phyloP scores from a whole-genome alignment of 768 basidiomycete genomes.

The Phallus indusiatus region DNA sequence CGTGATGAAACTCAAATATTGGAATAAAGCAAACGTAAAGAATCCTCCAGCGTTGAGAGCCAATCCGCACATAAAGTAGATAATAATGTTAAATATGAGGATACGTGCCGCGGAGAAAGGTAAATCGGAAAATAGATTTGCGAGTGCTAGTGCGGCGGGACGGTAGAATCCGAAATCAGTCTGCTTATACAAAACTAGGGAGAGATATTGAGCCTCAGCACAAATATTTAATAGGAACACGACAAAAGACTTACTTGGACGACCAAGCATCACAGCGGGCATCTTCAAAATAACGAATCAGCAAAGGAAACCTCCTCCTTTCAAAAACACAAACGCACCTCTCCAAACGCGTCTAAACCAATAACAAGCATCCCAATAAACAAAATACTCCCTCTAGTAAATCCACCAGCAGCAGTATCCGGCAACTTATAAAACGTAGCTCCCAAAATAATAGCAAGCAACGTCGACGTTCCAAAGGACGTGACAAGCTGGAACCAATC shows the following conservation, averaged over 20 bases:
- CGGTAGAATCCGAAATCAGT: constrained; percentile 23
- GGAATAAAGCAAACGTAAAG: constrained; percentile 31
- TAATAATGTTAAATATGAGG: constrained; percentile 22
- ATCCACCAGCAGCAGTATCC: constrained; percentile 66
- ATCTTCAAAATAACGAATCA: constrained; percentile 30
- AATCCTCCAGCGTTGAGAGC: constrained; percentile 28
- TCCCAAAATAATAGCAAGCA: constrained; percentile 62
- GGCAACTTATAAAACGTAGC: constrained; percentile 69
- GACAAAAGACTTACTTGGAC: constrained; percentile 39
- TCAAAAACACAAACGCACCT: constrained; percentile 30
- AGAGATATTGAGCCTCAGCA: neutral
- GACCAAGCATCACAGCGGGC: constrained; percentile 70
- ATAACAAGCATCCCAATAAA: constrained; percentile 54
- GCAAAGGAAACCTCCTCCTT: neutral
- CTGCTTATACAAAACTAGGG: constrained; percentile 7
- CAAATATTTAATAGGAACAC: neutral
- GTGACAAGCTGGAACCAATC: constrained; percentile 72
- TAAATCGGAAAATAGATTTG: constrained; percentile 30
- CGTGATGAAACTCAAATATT: constrained; percentile 30
- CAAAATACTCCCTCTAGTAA: constrained; percentile 78
- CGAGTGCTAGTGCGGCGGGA: constrained; percentile 30
- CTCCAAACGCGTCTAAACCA: constrained; percentile 64
- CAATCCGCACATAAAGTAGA: constrained; percentile 37
- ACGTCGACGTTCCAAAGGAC: constrained; percentile 51
- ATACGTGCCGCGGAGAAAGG: constrained; percentile 16